Percentiles rank a stretch among this genome's conserved stretches.
phyloP scores from a whole-genome alignment of 345 rosid genomes.

The Anastatica hierochuntica region DNA sequence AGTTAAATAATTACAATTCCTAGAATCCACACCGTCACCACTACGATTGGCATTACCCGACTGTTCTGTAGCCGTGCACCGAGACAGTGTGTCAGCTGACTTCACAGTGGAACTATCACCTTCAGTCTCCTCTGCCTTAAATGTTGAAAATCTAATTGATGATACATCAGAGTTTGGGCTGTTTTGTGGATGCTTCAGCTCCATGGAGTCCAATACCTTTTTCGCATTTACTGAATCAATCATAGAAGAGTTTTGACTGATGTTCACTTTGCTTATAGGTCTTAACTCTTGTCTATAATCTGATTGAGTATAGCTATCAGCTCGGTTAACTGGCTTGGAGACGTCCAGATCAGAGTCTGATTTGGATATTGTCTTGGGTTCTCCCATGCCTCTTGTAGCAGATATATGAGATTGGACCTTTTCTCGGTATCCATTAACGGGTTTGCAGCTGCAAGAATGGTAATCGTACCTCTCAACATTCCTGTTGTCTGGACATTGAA shows the following conservation, averaged over 20 bases:
- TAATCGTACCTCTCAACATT: conserved; percentile 46
- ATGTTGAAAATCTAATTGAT: conserved; percentile 31
- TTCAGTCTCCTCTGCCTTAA: conserved; percentile 27
- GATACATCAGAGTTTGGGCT: conserved; percentile 50
- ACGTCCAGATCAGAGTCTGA: conserved; percentile 45
- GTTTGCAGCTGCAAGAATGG: conserved; percentile 59
- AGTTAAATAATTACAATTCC: too few species aligned
- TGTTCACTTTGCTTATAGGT: conserved; percentile 44
- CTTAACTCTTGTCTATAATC: conserved; percentile 55
- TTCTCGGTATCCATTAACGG: conserved; percentile 39
- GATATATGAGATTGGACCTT: conserved; percentile 44
- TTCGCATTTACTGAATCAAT: conserved; percentile 38
- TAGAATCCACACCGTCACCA: too few species aligned
- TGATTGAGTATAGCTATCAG: conserved; percentile 41
- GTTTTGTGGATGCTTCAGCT: conserved; percentile 51
- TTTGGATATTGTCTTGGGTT: conserved; percentile 39
- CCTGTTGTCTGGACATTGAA: conserved; percentile 34
- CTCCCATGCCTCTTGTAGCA: conserved; percentile 38
- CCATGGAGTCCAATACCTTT: conserved; percentile 80
- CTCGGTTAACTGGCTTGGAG: conserved; percentile 47
- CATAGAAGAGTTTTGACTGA: conserved; percentile 26
- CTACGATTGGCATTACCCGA: conserved; percentile 30
- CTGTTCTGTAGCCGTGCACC: conserved; percentile 34
- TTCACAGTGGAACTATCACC: conserved; percentile 17
- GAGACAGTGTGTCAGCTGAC: conserved; percentile 30